Evolutionary conservation across 352 stramenopile species (phyloP).

Genomic region (Pythium apleroticum): DNA sequence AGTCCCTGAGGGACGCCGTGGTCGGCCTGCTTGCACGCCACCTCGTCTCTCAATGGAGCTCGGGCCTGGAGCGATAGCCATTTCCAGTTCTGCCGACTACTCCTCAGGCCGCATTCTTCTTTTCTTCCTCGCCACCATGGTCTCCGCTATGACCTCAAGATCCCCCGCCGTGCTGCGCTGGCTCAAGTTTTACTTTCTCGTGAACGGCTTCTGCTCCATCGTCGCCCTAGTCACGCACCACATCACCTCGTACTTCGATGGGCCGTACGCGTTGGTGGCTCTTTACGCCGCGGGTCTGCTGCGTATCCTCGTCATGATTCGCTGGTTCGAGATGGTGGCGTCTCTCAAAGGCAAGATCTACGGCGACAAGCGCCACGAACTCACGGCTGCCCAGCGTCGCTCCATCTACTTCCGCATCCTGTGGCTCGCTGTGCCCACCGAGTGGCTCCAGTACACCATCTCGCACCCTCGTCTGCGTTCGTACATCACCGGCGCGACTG

Average conservation of each 20-base stretch:
- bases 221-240: conserved; percentile 39
- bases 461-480: not conserved
- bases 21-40: not conserved
- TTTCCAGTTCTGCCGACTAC: not conserved
- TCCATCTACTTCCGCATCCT: conserved; percentile 63
- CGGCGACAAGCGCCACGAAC: conserved; percentile 47
- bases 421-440: conserved; percentile 65
- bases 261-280: conserved; percentile 5
- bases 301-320: conserved; percentile 60
- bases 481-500: not conserved
- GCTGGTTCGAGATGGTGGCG: conserved; percentile 84
- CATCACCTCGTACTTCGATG: conserved; percentile 17
- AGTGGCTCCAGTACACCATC: conserved; percentile 55
- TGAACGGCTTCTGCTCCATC: conserved; percentile 81
- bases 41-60: not conserved
- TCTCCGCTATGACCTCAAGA: not conserved
- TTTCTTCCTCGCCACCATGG: not conserved
- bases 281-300: conserved; percentile 50
- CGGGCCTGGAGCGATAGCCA: not conserved
- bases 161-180: conserved; percentile 34
- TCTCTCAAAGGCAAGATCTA: conserved; percentile 70
- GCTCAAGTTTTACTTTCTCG: conserved; percentile 78
- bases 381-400: conserved; percentile 41
- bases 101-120: too few species aligned
- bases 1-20: too few species aligned